Conservation (phyloP, 371 early-diverging fungal genomes). For the Mortierella sp. region DNA sequence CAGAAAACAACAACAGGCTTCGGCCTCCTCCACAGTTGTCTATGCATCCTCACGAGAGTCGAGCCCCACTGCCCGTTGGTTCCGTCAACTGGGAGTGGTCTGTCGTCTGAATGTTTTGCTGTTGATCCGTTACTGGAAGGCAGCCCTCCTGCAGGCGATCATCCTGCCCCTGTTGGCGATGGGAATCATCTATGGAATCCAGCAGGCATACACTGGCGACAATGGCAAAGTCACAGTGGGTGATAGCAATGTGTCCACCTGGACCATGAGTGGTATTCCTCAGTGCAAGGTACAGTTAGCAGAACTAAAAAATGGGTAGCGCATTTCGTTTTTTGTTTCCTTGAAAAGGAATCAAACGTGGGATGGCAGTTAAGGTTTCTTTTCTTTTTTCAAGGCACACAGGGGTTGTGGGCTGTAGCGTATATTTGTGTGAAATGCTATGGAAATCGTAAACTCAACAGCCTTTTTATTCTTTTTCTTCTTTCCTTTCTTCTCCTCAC, state of each 20-base stretch:
- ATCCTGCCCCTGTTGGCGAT: slow-evolving; percentile 35
- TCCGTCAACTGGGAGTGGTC: slow-evolving; percentile 45
- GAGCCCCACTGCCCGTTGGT: slow-evolving; percentile 15
- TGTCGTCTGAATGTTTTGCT: slow-evolving; percentile 49
- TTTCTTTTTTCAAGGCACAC: background rate
- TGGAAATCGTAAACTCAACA: no score
- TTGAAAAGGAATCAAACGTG: no score
- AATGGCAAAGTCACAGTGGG: slow-evolving; percentile 19
- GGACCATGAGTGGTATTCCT: slow-evolving; percentile 46
- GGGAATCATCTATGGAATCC: slow-evolving; percentile 32
- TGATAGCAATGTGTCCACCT: slow-evolving; percentile 18
- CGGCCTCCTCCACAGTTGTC: slow-evolving; percentile 24
- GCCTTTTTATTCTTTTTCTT: background rate
- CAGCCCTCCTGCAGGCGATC: slow-evolving; percentile 37
- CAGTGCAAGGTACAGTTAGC: slow-evolving; percentile 39
- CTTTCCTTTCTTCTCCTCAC: background rate
- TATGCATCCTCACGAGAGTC: slow-evolving; percentile 44
- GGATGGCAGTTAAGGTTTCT: background rate
- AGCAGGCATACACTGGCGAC: slow-evolving; percentile 14
- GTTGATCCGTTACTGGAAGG: slow-evolving; percentile 51
- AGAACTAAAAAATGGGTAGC: background rate
- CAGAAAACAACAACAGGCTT: background rate
- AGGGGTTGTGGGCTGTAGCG: background rate
- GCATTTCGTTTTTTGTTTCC: background rate
- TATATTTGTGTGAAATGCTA: background rate